Base-by-base conservation (phyloP, 2,329 filamentous ascomycete species). In the Huntiella bhutanensis region DNA sequence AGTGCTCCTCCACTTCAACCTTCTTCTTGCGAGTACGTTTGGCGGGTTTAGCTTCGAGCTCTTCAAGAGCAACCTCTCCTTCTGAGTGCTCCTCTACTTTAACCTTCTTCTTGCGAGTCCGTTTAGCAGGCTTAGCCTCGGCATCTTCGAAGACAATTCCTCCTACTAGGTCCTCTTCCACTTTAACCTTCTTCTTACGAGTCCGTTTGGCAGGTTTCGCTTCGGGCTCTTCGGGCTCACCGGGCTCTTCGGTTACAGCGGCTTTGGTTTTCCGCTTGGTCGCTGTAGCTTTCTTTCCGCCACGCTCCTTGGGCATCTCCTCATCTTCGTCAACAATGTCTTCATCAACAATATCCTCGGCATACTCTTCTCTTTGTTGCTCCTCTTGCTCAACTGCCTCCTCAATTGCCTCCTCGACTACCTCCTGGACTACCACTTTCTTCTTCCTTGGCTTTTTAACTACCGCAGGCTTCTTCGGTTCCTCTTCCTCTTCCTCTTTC, bases 401-500 rank as follows among this genome's bases (percentile, higher is more conserved):
- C n/a, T 41, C n/a, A 10, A 2, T 19, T 4, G 12, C 7, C 22
- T 43, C 36, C 7, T 43, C n/a, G 10, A 39, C 32, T 10, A 16
- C 32, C 13, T 36, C 40, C 33, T 44, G 17, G 13, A 7, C 5
- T 16, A 32, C 7, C 13, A 1, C 10, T 16, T 22, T 35, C 33
- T 35, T 35, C 43, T 45, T 45, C 13, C 15, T 15, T 12, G 15
- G 3, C 36, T 36, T 35, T n/a, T 4, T 22, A 15, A 17, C 41
- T 15, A 34, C 15, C 40, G 16, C 17, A 12, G 38, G 47, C 33
- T 49, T 49, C 12, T 45, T 41, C 13, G 33, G 41, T 12, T 19
- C 39, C 13, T 45, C 43, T n/a, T 36, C 37, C 12, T 22, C 33
- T 2, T 22, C 33, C 40, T 43, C 41, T 22, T 39, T 8, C 22